Percentiles rank a stretch among this genome's conserved stretches.
These are phyloP conservation scores for Coemansia asiatica DNA, from an alignment of 192 early-diverging fungal genomes.

Conservation along the genomic window DNA sequence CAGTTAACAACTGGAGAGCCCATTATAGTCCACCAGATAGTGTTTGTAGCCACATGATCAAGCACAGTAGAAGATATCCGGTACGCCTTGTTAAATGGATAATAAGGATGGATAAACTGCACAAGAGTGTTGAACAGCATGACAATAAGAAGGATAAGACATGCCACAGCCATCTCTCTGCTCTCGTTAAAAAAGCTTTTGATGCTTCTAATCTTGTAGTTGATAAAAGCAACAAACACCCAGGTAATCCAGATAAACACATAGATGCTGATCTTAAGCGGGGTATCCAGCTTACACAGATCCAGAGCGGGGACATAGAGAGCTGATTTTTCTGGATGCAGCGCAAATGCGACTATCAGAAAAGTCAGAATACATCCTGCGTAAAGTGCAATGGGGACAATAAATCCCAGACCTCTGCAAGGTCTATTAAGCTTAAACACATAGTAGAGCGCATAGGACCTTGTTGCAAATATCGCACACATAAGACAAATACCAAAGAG, in stretches of 20 bases:
- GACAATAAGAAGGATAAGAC: constrained; percentile 16
- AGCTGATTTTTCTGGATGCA: constrained; percentile 5
- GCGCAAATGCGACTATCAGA: constrained; percentile 16
- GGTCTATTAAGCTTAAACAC: constrained; percentile 25
- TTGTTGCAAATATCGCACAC: constrained; percentile 19
- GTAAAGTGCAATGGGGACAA: constrained; percentile 17
- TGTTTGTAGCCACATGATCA: constrained; percentile 18
- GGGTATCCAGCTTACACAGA: constrained; percentile 15
- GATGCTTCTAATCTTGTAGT: constrained; percentile 32
- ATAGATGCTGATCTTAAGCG: constrained; percentile 26
- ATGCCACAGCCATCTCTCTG: constrained; percentile 29
- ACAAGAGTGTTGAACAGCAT: constrained; percentile 16
- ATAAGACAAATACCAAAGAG: constrained; percentile 31
- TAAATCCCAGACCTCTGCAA: constrained; percentile 20
- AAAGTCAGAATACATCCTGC: constrained; percentile 10
- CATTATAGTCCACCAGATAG: constrained; percentile 34
- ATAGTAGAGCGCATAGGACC: constrained; percentile 24
- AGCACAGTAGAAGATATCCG: constrained; percentile 19
- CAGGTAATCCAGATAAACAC: constrained; percentile 22
- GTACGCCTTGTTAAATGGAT: constrained; percentile 15
- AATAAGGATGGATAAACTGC: constrained; percentile 20
- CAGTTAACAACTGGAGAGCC: constrained; percentile 24
- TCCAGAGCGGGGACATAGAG: constrained; percentile 16
- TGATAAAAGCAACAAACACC: constrained; percentile 14
- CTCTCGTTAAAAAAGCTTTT: constrained; percentile 49